A percentile compares a stretch with the other conserved stretches of the same genome.
Evolutionary conservation across 2,329 filamentous ascomycete species (phyloP).

Genomic region (Hysterium pulicare): DNA sequence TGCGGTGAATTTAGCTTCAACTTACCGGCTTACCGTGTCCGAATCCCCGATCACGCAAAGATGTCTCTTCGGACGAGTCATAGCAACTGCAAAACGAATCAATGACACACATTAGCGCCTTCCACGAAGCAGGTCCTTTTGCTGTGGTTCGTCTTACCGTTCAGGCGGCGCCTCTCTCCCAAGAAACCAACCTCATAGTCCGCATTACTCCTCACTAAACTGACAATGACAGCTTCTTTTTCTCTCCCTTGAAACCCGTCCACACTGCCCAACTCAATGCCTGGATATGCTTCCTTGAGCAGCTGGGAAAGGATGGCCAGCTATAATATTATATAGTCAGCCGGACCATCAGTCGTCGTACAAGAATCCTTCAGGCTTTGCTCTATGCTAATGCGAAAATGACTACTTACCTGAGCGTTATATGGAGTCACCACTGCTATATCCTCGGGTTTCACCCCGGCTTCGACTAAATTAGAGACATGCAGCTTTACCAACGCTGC

Average conservation of each 20-base stretch:
- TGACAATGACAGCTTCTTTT: conserved; percentile 92
- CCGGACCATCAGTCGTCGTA: conserved; percentile 6
- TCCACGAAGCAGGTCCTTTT: conserved; percentile 8
- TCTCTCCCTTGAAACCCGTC: conserved; percentile 97
- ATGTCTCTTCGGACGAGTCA: conserved; percentile 91
- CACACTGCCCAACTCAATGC: conserved; percentile 90
- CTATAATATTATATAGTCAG: conserved; percentile 42
- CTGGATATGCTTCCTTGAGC: conserved; percentile 76
- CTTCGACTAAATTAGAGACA: conserved; percentile 69
- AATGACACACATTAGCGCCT: conserved; percentile 3
- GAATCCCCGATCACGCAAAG: conserved; percentile 90
- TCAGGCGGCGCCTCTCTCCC: conserved; percentile 84
- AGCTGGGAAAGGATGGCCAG: conserved; percentile 71
- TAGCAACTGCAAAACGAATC: conserved; percentile 65
- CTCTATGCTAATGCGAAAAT: conserved; percentile 8
- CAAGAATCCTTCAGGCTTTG: neutral
- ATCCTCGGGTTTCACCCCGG: conserved; percentile 76
- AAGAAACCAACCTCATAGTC: conserved; percentile 89
- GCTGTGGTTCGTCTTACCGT: conserved; percentile 66
- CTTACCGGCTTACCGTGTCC: conserved; percentile 85
- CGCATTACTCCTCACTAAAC: conserved; percentile 86
- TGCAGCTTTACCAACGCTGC: conserved; percentile 76
- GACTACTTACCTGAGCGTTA: conserved; percentile 71
- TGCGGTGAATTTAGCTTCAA: neutral
- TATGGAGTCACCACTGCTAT: conserved; percentile 95